Evolutionary conservation across 2,329 filamentous ascomycete species (phyloP), one percentile per base, ranked within the genome.

Genomic region (Leptoxyphium fumago): DNA sequence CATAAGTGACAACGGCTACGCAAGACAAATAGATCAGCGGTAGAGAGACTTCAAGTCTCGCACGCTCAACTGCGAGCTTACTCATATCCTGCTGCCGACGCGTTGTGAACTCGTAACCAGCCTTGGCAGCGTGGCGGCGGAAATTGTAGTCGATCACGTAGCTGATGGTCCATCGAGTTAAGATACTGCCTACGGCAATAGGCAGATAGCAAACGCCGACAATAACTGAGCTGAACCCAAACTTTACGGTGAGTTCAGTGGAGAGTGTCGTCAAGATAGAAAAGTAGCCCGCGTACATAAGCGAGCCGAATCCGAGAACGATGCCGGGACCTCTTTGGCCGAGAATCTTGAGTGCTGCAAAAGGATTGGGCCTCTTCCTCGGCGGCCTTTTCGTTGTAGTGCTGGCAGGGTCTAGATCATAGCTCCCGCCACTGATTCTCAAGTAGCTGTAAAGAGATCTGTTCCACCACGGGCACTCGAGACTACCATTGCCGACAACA

Each of bases 401-500:
- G 13, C 48, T 42, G 17, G 51, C 47, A 14, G 42, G 45, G 45
- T 50, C 48, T 3, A 53, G 45, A 10, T 36, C 32, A 36, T 13
- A 5, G 9, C 11, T 36, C 15, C 11, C 13, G 13, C 32, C 15
- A 5, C 32, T 36, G 5, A 13, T 15, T 5, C 5, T 15, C 32
- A 13, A 5, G 15, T 36, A 13, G 50, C 78, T 72, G 13, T 77
- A 48, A 1, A 76, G 48, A 0, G 74, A 74, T 62, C 68, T 70
- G 54, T 80, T 81, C 70, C 74, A 75, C 2, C 65, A 63, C 18
- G 67, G 73, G 0, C 77, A 69, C 1, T 71, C 71, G 8, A 80
- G 62, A 0, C 74, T 77, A 5, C 77, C 73, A 57, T 82, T 73
- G 18, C 75, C 76, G 8, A 80, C 77, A 6, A 80, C 70, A 10